Conservation (phyloP, 768 basidiomycete species). For the Crassisporium funariophilum region DNA sequence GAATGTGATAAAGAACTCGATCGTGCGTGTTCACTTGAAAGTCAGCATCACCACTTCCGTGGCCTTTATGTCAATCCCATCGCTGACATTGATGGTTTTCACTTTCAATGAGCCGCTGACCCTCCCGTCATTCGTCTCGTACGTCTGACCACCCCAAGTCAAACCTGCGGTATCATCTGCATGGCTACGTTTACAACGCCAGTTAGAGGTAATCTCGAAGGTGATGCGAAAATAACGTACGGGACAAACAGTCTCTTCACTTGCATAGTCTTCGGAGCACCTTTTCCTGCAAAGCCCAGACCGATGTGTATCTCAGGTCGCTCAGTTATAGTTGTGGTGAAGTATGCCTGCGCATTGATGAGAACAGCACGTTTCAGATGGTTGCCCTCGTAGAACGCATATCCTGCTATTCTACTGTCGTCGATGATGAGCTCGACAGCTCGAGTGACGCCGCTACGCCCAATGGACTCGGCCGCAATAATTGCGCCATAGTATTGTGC, state of each 20-base stretch:
- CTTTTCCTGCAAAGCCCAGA: constrained; percentile 35
- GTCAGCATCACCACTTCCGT: constrained; percentile 48
- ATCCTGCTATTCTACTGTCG: constrained; percentile 53
- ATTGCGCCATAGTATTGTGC: constrained; percentile 69
- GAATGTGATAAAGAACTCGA: too few relatives aligned
- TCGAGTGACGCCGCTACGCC: constrained; percentile 40
- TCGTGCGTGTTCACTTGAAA: constrained; percentile 32
- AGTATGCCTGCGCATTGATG: constrained; percentile 60
- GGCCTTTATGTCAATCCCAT: constrained; percentile 47
- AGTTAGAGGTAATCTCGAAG: too few relatives aligned
- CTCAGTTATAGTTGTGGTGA: constrained; percentile 33
- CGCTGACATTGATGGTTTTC: constrained; percentile 28
- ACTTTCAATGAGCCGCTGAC: constrained; percentile 37
- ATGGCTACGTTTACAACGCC: too few relatives aligned
- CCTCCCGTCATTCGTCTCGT: constrained; percentile 50
- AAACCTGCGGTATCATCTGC: constrained; percentile 53
- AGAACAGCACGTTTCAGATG: constrained; percentile 52
- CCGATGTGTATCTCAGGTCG: constrained; percentile 46
- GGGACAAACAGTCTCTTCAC: constrained; percentile 52
- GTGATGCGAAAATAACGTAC: too few relatives aligned
- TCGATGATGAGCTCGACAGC: constrained; percentile 52
- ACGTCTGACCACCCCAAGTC: constrained; percentile 61
- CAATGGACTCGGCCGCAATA: constrained; percentile 59
- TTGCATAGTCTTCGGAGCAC: constrained; percentile 32
- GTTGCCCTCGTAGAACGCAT: constrained; percentile 57